A percentile compares a stretch with the other conserved stretches of the same genome.
Evolutionary conservation across 805 yeast species (phyloP).

Genomic region (Sugiyamaella chiloensis): DNA sequence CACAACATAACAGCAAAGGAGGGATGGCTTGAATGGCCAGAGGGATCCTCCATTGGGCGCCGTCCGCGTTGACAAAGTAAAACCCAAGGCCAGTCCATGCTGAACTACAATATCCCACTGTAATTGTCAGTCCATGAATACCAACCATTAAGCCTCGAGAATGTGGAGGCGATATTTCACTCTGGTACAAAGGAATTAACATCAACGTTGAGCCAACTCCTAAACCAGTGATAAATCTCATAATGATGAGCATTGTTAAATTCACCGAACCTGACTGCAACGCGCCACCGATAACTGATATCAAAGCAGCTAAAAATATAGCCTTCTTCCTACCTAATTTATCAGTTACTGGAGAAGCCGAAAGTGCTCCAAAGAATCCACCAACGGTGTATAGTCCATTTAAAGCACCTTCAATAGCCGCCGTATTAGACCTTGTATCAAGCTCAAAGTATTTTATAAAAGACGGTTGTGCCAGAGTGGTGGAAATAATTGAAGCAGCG

Average conservation of each 20-base stretch:
- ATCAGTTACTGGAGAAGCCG: constrained; percentile 65
- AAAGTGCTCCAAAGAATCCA: constrained; percentile 70
- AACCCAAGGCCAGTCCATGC: constrained; percentile 70
- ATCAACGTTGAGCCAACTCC: constrained; percentile 90
- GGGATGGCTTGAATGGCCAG: constrained; percentile 4
- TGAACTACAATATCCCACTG: constrained; percentile 47
- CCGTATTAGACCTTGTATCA: constrained; percentile 7
- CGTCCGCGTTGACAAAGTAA: constrained; percentile 48
- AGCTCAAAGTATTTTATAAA: constrained; percentile 11
- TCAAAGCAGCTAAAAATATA: constrained; percentile 47
- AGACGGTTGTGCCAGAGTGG: constrained; percentile 14
- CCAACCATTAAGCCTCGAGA: constrained; percentile 82
- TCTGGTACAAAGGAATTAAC: constrained; percentile 75
- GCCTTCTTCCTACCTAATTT: constrained; percentile 59
- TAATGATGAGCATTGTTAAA: constrained; percentile 46
- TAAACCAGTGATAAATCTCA: constrained; percentile 75
- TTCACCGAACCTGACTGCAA: constrained; percentile 49
- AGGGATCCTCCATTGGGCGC: constrained; percentile 29
- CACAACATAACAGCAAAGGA: constrained; percentile 36
- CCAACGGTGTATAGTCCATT: constrained; percentile 83
- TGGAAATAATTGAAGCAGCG: constrained; percentile 9
- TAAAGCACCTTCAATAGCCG: constrained; percentile 25
- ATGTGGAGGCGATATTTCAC: constrained; percentile 70
- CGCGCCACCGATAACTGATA: constrained; percentile 63
- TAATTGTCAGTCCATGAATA: constrained; percentile 65